phyloP scores from a whole-genome alignment of 169 alveolate genomes.

The Theileria parva region DNA sequence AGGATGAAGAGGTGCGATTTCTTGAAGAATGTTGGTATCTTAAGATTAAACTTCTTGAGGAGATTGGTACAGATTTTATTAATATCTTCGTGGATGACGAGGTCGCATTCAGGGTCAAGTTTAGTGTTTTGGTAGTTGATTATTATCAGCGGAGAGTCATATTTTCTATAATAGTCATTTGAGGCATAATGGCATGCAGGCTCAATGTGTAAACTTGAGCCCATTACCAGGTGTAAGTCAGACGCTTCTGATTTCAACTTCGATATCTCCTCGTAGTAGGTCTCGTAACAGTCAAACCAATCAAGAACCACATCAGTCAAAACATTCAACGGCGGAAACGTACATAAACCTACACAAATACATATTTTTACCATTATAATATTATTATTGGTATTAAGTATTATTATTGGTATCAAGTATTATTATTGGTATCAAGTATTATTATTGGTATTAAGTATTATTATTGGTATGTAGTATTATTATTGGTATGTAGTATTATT shows the following conservation, averaged over 20 bases:
- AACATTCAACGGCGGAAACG: constrained; percentile 80
- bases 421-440: background rate
- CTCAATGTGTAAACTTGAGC: constrained; percentile 79
- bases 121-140: constrained; percentile 81
- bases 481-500: background rate
- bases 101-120: constrained; percentile 69
- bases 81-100: constrained; percentile 75
- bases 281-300: constrained; percentile 83
- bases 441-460: no score
- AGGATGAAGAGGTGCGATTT: constrained; percentile 23
- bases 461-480: no score
- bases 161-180: constrained; percentile 64
- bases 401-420: no score
- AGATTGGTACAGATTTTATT: constrained; percentile 55
- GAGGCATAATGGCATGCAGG: constrained; percentile 85
- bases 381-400: no score
- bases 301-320: constrained; percentile 83
- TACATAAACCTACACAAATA: constrained; percentile 60
- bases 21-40: constrained; percentile 22
- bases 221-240: constrained; percentile 77
- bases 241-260: constrained; percentile 70
- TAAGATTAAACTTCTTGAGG: constrained; percentile 24
- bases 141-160: constrained; percentile 67
- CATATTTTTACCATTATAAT: background rate
- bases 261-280: constrained; percentile 68